Percentiles rank a stretch among this genome's conserved stretches.
phyloP scores from a whole-genome alignment of 345 rosid genomes.

The Lepidium aucheri region DNA sequence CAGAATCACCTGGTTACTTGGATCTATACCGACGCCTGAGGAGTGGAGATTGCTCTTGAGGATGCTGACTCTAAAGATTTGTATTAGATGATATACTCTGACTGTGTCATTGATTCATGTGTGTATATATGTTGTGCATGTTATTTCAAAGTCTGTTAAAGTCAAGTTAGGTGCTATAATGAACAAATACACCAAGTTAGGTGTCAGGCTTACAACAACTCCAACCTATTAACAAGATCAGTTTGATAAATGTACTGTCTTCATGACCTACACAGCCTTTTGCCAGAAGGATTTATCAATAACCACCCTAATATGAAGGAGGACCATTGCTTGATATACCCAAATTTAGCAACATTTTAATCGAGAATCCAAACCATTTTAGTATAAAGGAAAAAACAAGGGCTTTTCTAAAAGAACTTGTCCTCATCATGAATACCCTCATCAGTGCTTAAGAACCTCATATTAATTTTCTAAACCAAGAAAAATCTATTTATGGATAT shows the following conservation, averaged over 20 bases:
- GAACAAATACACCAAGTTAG: not conserved
- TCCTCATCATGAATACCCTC: slow-evolving; percentile 15
- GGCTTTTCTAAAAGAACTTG: not conserved
- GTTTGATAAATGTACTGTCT: not conserved
- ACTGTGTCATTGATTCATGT: not conserved
- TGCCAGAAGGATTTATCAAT: not conserved
- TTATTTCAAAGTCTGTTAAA: not conserved
- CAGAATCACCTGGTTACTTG: slow-evolving; percentile 62
- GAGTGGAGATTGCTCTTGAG: slow-evolving; percentile 48
- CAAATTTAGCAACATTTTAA: slow-evolving; percentile 19
- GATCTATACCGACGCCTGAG: slow-evolving; percentile 52
- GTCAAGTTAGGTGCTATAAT: not conserved
- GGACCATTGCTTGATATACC: slow-evolving; percentile 11
- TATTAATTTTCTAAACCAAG: slow-evolving; percentile 1
- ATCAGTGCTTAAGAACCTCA: slow-evolving; percentile 6
- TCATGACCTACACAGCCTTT: not conserved
- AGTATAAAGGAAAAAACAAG: slow-evolving; percentile 12
- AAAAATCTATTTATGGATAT: slow-evolving; percentile 18
- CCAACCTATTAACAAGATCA: too few relatives aligned
- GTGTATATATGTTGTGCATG: not conserved
- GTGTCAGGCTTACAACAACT: too few relatives aligned
- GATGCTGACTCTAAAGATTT: not conserved
- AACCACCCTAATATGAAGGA: not conserved
- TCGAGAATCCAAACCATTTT: not conserved
- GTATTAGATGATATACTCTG: not conserved